phyloP scores from a whole-genome alignment of 331 rosid genomes.

The Saraca asoca region DNA sequence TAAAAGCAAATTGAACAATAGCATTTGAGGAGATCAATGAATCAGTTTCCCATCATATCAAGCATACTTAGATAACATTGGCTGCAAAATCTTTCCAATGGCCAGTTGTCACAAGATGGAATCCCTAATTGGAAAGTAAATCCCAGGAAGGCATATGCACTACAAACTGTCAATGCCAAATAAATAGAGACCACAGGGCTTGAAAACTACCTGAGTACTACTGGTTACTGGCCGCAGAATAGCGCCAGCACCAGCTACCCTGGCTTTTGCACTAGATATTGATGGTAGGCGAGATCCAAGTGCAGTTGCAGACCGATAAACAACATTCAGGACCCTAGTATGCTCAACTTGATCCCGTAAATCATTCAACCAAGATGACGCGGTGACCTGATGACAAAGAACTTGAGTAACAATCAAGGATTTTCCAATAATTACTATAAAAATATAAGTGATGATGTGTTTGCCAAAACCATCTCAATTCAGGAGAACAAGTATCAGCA shows the following conservation, averaged over 20 bases:
- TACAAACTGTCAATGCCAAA: constrained; percentile 14
- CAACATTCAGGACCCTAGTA: constrained; percentile 82
- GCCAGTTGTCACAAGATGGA: neutral
- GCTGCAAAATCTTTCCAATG: constrained; percentile 14
- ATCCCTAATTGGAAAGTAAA: constrained; percentile 4
- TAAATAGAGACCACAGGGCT: constrained; percentile 19
- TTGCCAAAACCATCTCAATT: constrained; percentile 23
- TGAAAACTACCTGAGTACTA: constrained; percentile 83
- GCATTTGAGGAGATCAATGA: constrained; percentile 18
- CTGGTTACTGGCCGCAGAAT: constrained; percentile 81
- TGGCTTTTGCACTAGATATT: constrained; percentile 85
- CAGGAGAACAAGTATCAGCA: constrained; percentile 30
- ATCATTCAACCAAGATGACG: constrained; percentile 94
- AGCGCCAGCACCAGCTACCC: constrained; percentile 91
- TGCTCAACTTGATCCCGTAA: constrained; percentile 88
- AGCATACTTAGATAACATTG: neutral
- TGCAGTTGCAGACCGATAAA: constrained; percentile 93
- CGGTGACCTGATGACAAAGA: constrained; percentile 66
- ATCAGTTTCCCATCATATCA: neutral
- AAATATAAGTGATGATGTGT: constrained; percentile 8
- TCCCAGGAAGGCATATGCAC: constrained; percentile 2
- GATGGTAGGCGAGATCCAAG: constrained; percentile 88
- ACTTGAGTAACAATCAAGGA: constrained; percentile 20
- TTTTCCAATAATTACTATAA: neutral
- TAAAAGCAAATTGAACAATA: neutral